A percentile compares a stretch with the other conserved stretches of the same genome.
Conservation (phyloP, 106 monocot genomes). For the Platanthera guangdongensis region DNA sequence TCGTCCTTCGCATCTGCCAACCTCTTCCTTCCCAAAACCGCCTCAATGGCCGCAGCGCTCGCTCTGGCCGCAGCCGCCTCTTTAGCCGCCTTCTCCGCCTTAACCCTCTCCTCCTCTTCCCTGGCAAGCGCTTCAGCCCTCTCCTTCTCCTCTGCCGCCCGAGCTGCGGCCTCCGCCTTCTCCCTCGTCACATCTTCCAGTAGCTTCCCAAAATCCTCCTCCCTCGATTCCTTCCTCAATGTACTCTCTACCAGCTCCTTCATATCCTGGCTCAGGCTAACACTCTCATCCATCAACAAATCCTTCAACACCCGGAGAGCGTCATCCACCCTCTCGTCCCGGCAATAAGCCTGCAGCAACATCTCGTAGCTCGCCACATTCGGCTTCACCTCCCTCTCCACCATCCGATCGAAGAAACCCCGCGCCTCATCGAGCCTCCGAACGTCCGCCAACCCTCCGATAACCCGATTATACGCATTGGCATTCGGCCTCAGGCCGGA, state of each 20-base stretch:
- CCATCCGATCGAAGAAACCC: conserved; percentile 68
- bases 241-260: conserved; percentile 59
- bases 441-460: conserved; percentile 47
- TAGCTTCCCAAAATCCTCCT: conserved; percentile 49
- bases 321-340: conserved; percentile 48
- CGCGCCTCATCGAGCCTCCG: conserved; percentile 61
- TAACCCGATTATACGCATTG: conserved; percentile 60
- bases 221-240: conserved; percentile 57
- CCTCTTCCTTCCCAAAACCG: conserved; percentile 48
- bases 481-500: conserved; percentile 70
- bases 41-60: conserved; percentile 74
- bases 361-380: conserved; percentile 63
- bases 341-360: conserved; percentile 42
- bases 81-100: conserved; percentile 73
- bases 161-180: conserved; percentile 71
- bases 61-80: conserved; percentile 61
- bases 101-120: conserved; percentile 81
- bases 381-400: conserved; percentile 70
- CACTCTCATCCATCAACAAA: conserved; percentile 59
- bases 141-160: conserved; percentile 77
- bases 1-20: conserved; percentile 22
- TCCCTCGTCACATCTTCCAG: conserved; percentile 78
- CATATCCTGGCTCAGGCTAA: conserved; percentile 52
- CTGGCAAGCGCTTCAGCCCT: conserved; percentile 70
- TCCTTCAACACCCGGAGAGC: conserved; percentile 52